A percentile compares a stretch with the other conserved stretches of the same genome.
These are phyloP conservation scores for Infundibulicybe gibba DNA, from an alignment of 768 basidiomycete species.

Conservation along the genomic window DNA sequence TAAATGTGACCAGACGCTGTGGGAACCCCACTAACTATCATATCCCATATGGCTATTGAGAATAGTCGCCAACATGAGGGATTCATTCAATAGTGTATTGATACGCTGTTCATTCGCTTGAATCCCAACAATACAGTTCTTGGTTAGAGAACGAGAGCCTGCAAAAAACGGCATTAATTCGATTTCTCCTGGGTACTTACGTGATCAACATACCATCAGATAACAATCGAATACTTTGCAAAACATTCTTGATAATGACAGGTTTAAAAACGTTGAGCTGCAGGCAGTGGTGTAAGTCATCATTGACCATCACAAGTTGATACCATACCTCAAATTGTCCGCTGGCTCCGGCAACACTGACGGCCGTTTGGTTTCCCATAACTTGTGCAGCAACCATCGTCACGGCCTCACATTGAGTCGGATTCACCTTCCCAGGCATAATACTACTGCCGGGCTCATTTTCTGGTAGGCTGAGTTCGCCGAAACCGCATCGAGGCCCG, in stretches of 20 bases:
- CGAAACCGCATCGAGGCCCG: constrained; percentile 95
- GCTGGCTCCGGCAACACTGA: constrained; percentile 89
- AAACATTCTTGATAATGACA: constrained; percentile 95
- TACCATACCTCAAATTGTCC: constrained; percentile 93
- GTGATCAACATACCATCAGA: constrained; percentile 66
- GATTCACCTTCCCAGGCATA: constrained; percentile 99
- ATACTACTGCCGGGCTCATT: constrained; percentile 99
- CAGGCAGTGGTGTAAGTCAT: constrained; percentile 3
- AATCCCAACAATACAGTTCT: constrained; percentile 96
- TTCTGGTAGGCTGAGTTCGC: constrained; percentile 91
- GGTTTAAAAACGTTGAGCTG: constrained; percentile 99
- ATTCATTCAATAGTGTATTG: constrained; percentile 84
- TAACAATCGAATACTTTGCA: constrained; percentile 92
- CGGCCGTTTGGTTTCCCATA: constrained; percentile 94
- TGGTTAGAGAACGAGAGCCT: constrained; percentile 92
- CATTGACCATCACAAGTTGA: constrained; percentile 1
- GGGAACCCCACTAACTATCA: constrained; percentile 69
- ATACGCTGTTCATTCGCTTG: constrained; percentile 96
- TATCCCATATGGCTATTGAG: constrained; percentile 95
- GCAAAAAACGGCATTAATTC: constrained; percentile 4
- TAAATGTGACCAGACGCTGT: not conserved
- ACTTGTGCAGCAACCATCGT: constrained; percentile 99
- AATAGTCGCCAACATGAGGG: constrained; percentile 96
- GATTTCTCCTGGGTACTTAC: too few species aligned
- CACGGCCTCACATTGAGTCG: constrained; percentile 97